Evolutionary conservation across 441 rosid species (phyloP), one percentile per base, ranked within the genome.

Genomic region (Populus hybrid): DNA sequence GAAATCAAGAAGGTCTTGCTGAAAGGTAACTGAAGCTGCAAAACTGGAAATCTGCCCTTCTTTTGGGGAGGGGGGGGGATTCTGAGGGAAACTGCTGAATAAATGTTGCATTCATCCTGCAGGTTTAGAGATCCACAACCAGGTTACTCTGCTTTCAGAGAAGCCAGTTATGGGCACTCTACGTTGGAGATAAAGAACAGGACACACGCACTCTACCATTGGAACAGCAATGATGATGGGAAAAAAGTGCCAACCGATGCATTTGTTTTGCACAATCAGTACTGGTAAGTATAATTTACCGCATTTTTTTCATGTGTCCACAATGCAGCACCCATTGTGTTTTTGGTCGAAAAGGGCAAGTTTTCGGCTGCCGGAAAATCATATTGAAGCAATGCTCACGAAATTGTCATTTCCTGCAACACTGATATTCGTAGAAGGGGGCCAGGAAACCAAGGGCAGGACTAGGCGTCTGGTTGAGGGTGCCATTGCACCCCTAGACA

Each of bases 1-100:
- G 99, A 82, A 95, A 95, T 82, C 98, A 92, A 84, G 98, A 91
- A 89, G 98, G 98, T 80, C 94, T 95, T 63, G 97, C 97, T 11
- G 86, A 69, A 84, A 88, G 84, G 99, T 92, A 72, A 85, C 88
- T 78, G 70, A 61, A 81, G 59, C 70, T 76, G 26, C 40, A 61
- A 11, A 67, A 12, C 57, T 46, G 57, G 57, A 46, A 38, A 46
- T 46, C 57, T 46, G 19, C 57, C 5, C 57, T 46, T 46, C 57
- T 46, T 46, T 46, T 0, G 53, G 53, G n/a, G n/a, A n/a, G 14
- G 19, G 30, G 14, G 32, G 16, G 32, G 14, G 26, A 26, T 66
- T 16, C 21, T 32, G 0, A 57, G 32, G 28, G 10, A 66, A 68
- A 19, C 42, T 64, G n/a, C 30, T 69, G 2, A 36, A 46, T 18